Evolutionary conservation across 78 protist genomes (phyloP), one percentile per base, ranked within the genome.

Genomic region (slime mould (Dictyostelium discoideum)): DNA sequence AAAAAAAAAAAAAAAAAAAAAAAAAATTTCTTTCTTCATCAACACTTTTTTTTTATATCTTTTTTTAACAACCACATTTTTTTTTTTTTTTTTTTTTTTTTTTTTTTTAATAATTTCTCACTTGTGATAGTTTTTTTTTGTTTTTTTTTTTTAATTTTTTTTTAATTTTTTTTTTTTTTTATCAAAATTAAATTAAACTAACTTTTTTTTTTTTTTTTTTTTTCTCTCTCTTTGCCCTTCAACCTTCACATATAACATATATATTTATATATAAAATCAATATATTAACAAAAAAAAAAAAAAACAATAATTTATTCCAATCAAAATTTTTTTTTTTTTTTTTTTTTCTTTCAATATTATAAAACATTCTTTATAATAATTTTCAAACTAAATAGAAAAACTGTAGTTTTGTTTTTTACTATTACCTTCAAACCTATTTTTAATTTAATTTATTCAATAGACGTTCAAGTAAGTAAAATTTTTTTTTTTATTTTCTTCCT

Each of bases 341-440:
- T 32, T 32, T 32, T 32, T 32, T 32, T 32, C 37, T 42, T 42
- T 5, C 69, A 60, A 60, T 60, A 60, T 60, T 69, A 69, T 69
- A 26, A 26, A 69, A 69, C 39, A n/a, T 24, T 24, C 24, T 69
- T n/a, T 29, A 69, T 69, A 69, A 26, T 29, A 69, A 26, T 37
- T 26, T 26, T 67, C 76, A 67, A 67, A 67, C 37, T 24, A 32
- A 29, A 74, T 37, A 74, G 81, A 74, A 74, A 74, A 74, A 74
- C 81, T 26, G 81, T 74, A 74, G 81, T 74, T 74, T 74, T 74
- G 81, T 74, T 74, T 74, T 74, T 74, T 74, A 74, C 48, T 74
- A 74, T 74, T 74, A 74, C 40, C 22, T 74, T 74, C 39, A 60
- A 60, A 60, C 69, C 32, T 69, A 69, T 69, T 69, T 26, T 26